These are phyloP conservation scores for Passalora sequoiae DNA, from an alignment of 2,329 filamentous ascomycete species.

Conservation along the genomic window DNA sequence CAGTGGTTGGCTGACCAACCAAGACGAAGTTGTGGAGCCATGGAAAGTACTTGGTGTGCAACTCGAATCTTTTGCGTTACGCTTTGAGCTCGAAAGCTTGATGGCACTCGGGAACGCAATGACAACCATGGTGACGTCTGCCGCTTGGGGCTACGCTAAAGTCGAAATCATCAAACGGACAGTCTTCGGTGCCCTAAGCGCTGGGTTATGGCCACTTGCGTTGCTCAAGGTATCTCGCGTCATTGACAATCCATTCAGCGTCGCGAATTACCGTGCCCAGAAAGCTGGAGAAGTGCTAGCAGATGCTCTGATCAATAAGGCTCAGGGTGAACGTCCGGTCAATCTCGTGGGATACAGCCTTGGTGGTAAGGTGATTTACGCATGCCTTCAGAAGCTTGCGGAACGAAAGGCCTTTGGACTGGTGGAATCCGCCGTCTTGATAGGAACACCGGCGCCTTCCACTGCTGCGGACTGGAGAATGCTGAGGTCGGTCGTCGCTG, in stretches of 20 bases:
- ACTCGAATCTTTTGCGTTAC: constrained; percentile 74
- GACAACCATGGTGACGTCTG: constrained; percentile 69
- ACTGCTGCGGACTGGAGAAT: constrained; percentile 67
- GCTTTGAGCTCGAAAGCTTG: constrained; percentile 76
- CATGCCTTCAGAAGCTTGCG: constrained; percentile 70
- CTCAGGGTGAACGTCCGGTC: constrained; percentile 38
- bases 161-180: constrained; percentile 65
- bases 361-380: constrained; percentile 62
- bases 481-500: constrained; percentile 72
- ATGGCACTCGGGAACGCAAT: constrained; percentile 69
- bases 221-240: constrained; percentile 42
- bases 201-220: constrained; percentile 47
- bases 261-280: constrained; percentile 35
- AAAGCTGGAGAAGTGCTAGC: constrained; percentile 40
- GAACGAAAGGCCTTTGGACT: constrained; percentile 76
- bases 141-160: constrained; percentile 74
- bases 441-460: constrained; percentile 74
- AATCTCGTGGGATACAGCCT: constrained; percentile 39
- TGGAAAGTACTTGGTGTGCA: constrained; percentile 71
- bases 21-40: constrained; percentile 66
- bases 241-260: constrained; percentile 40
- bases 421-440: constrained; percentile 75
- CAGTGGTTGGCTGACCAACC: constrained; percentile 71
- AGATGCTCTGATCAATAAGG: constrained; percentile 39
- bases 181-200: constrained; percentile 43